These are phyloP conservation scores for Viridothelium virens DNA, from an alignment of 495 filamentous ascomycete genomes.

Conservation along the genomic window DNA sequence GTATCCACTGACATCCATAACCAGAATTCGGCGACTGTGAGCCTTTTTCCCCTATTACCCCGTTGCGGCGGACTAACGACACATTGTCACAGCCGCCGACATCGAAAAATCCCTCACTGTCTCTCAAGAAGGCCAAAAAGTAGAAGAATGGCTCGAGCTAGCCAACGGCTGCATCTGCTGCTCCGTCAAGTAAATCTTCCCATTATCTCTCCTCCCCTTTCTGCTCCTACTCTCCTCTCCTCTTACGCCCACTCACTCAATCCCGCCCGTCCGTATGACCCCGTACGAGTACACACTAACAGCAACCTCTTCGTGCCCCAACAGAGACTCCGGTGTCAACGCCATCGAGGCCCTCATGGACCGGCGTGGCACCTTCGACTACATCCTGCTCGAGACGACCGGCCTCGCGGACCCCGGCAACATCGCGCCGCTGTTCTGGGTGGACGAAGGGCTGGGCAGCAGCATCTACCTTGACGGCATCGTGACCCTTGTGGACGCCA, in stretches of 20 bases:
- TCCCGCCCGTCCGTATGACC: too few relatives aligned
- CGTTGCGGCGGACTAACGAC: background rate
- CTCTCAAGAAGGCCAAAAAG: constrained; percentile 73
- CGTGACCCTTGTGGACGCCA: constrained; percentile 91
- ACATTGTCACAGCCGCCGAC: constrained; percentile 56
- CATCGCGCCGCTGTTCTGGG: constrained; percentile 92
- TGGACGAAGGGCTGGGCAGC: constrained; percentile 88
- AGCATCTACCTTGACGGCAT: constrained; percentile 95
- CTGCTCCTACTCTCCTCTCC: background rate
- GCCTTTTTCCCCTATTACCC: constrained; percentile 24
- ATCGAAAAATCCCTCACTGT: constrained; percentile 92
- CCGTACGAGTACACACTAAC: too few relatives aligned
- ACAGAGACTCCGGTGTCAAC: constrained; percentile 78
- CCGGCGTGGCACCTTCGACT: constrained; percentile 87
- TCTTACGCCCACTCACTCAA: too few relatives aligned
- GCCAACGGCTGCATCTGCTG: constrained; percentile 98
- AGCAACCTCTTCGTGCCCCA: background rate
- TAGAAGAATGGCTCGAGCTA: constrained; percentile 91
- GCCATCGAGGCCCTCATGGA: constrained; percentile 96
- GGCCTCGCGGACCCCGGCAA: constrained; percentile 94
- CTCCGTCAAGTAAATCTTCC: constrained; percentile 69
- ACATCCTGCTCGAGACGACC: constrained; percentile 95
- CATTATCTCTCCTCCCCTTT: background rate
- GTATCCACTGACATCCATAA: background rate
- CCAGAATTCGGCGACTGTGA: constrained; percentile 91